Base-by-base conservation (phyloP, 208 protist genomes). In the Tetramitus jugosus region DNA sequence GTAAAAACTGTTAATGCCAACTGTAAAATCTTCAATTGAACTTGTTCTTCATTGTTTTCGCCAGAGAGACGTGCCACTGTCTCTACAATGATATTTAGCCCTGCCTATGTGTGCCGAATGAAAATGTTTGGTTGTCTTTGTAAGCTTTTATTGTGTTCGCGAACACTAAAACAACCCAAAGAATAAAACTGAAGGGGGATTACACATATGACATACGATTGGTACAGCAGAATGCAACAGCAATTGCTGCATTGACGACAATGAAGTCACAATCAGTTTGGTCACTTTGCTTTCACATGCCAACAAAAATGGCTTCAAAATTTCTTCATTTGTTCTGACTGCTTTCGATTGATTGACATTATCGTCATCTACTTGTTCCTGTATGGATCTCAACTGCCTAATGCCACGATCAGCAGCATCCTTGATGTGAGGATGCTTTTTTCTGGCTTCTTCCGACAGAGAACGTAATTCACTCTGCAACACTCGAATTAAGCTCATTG, bases 401-500 rank as follows among this genome's bases (percentile, higher is more conserved):
- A 71, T 29, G 20, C 65, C 65, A 33, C 65, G 35, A 46, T 71
- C 65, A n/a, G 65, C 65, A 31, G 65, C 65, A 33, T 71, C 65
- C 29, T 71, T 71, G 0, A 71, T 49, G 6, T 4, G 6, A 31
- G 65, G 65, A 49, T 40, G 31, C 26, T 71, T 71, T 39, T 46
- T 69, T 35, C 35, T 20, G 2, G 65, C 35, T 31, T 71, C 65
- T 14, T 33, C 35, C 23, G 65, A 71, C 1, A 71, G 17, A 33
- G 65, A 49, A 49, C 65, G 37, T 40, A 71, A 49, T n/a, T 71
- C 65, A 49, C 65, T 71, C 40, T 71, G 65, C 17, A 71, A 40
- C 3, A 71, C 65, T n/a, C 35, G 43, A 4, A 71, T 2, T n/a
- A 71, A 40, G 20, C 49, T 56, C 49, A 56, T 56, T 10, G 10